Evolutionary conservation across 805 yeast genomes (phyloP).

Genomic region (Saccharomycopsis sp.): DNA sequence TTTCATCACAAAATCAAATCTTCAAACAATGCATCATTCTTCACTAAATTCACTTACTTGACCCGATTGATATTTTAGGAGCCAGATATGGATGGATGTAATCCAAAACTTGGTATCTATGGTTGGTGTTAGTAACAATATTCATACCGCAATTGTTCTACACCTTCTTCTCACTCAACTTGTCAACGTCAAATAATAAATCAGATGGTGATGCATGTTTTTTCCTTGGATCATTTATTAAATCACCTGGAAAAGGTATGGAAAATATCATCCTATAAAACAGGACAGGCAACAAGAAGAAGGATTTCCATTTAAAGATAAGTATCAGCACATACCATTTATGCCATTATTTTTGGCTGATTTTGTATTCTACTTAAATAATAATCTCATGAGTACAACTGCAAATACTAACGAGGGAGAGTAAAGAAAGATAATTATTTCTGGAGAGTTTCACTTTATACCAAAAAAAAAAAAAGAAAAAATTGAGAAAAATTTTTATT

Average conservation of each 20-base stretch:
- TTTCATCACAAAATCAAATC: slow-evolving; percentile 16
- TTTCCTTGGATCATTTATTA: background rate
- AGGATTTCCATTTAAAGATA: background rate
- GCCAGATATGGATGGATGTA: no score
- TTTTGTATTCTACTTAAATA: no score
- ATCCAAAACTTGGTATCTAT: no score
- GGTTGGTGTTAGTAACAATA: background rate
- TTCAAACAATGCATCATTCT: background rate
- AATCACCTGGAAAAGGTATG: slow-evolving; percentile 14
- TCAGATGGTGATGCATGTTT: background rate
- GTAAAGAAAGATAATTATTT: background rate
- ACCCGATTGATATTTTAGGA: no score
- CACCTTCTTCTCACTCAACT: background rate
- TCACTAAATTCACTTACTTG: background rate
- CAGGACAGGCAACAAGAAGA: background rate
- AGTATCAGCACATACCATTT: background rate
- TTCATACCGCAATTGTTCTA: background rate
- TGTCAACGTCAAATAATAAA: background rate
- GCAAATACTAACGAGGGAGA: background rate
- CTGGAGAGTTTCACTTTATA: background rate
- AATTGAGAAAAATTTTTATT: no score
- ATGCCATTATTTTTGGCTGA: background rate
- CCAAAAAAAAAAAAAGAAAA: background rate
- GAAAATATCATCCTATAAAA: slow-evolving; percentile 18
- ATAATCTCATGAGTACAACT: background rate